Evolutionary conservation across 306 rosid genomes (phyloP), one percentile per base, ranked within the genome.

Genomic region (Morella rubra): DNA sequence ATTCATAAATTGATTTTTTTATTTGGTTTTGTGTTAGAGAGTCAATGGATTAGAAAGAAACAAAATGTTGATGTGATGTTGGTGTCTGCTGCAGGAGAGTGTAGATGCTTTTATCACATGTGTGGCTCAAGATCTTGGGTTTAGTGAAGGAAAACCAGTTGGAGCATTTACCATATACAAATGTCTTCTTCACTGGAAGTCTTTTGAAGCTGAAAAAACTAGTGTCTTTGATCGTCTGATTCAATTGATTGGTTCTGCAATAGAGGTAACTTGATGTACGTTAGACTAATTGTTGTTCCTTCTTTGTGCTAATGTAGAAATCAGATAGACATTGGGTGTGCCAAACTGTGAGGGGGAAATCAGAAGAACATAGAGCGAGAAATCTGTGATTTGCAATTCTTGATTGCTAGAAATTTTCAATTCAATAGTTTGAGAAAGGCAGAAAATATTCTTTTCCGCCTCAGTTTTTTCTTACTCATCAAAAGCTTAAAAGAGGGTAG

Each of bases 131-230:
- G 84, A 92, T 77, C 85, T 92, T 71, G 99, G 99, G 51, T 95
- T 86, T 81, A 84, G 76, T 75, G 96, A 88, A 67, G 99, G 93
- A 77, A 91, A 95, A 89, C 97, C 99, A 55, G 87, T 91, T 77
- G 96, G 92, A 71, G 97, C 96, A 61, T 85, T 88, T 83, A 88
- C 92, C 77, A 76, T 90, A 53, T 92, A 90, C 80, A 92, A 88
- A 80, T 95, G 93, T 89, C 81, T 95, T 45, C 83, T 95, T 46
- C 93, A 95, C 82, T 95, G 99, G 99, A 87, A 40, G 80, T 79
- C 81, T 80, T 95, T 95, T 81, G 99, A 95, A 92, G 91, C 92
- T 40, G 98, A 95, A 70, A 89, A 86, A 86, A 95, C 99, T 44
- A 89, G 91, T 86, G 96, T 92, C 62, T 95, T 92, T 88, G 99